Base-by-base conservation (phyloP, 495 filamentous ascomycete species). In the Podospora pseudoanserina region DNA sequence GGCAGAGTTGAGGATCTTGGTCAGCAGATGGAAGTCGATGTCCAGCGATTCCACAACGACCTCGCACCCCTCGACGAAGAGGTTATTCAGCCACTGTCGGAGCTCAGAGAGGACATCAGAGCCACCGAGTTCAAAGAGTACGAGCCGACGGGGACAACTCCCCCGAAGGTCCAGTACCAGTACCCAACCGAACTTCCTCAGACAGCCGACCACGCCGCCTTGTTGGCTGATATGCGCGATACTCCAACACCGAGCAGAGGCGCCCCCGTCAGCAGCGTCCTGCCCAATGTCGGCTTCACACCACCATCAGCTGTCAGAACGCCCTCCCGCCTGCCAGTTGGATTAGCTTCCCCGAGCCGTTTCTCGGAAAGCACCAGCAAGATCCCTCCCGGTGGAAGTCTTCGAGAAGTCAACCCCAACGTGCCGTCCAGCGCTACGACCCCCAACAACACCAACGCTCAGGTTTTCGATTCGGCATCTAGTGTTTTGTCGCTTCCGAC, bases 91-190 rank as follows among this genome's bases (percentile, higher is more conserved):
- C 90, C 92, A 1, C 89, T 99, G 1, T 74, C 80, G 3, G 79
- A 86, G 15, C 89, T 99, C 19, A 86, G 92, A 2, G 79, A 83
- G 11, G 83, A 86, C 20, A 86, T 96, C 30, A 80, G 84, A 23
- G 77, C 72, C 30, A 87, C 88, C 1, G 76, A 81, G 11, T 77
- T 98, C 27, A 84, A 86, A 65, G 92, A 97, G 75, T 97, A 97
- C 73, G 76, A 83, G 7, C 86, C 90, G 0, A 98, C 95, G 0
- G 95, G 94, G 44, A 83, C 86, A n/a, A 97, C 95, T 0, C 95
- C 95, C 0, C 84, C 89, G 71, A 94, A 93, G 76, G 81, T 81
- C 11, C 79, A 83, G 44, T 99, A 97, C 74, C 79, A 87, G 5
- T 96, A 92, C 74, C 90, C 91, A 1, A 89, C 87, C 0, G 79